Base-by-base conservation (phyloP, 768 basidiomycete species). In the Mycena belliarum region DNA sequence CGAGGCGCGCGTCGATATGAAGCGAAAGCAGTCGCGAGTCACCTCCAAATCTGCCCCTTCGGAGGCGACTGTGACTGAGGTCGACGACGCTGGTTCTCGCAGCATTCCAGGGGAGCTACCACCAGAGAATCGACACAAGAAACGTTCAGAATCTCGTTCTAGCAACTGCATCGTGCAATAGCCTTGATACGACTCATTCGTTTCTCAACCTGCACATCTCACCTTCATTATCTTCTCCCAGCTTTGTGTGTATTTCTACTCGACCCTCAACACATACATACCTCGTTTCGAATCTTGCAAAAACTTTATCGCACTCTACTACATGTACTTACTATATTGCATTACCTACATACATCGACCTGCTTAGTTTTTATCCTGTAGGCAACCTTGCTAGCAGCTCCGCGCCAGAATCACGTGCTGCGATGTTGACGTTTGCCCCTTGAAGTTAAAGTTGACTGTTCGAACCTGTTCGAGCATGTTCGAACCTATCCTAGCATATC, bases 111-210 rank as follows among this genome's bases (percentile, higher is more conserved):
- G 76, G 11, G 72, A 69, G 7, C 63, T 77, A 49, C 68, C 74
- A 18, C 59, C 57, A 7, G 75, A 77, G 49, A 62, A 64, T 25
- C 69, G 69, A 55, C 72, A 73, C 59, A 74, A 73, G 73, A 77
- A 75, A 59, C 73, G 73, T 41, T 68, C 72, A 9, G 76, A 78
- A 64, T 69, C 74, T 25, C 66, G 70, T 20, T 75, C 77, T 37
- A 71, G 74, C 32, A 79, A 79, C 56, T 82, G 81, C 69, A 70
- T 73, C 48, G 75, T 83, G 56, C 82, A 84, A 69, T 84, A 68
- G 73, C 55, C 57, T 57, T 53, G 55, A 18, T 35, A 32, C 29
- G 33, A 32, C 7, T 55, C 53, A 23, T 52, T 56, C 45, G 25
- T 48, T 60, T 40, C 18, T 51, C 16, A 57, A 45, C 37, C 25